Evolutionary conservation across 2,329 filamentous ascomycete genomes (phyloP).

Genomic region (Fusarium sp.): DNA sequence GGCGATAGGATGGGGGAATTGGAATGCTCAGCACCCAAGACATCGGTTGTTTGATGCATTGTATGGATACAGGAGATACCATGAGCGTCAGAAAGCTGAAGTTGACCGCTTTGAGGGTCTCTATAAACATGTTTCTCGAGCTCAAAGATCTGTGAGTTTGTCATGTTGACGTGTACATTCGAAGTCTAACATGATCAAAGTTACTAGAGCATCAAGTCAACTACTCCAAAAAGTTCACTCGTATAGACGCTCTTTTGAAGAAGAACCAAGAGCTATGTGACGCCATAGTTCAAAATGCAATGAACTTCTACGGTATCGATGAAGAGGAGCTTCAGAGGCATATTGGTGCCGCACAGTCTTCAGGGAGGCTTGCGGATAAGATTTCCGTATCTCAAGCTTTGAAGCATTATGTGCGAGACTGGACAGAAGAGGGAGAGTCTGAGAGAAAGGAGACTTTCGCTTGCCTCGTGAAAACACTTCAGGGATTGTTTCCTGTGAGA

Average conservation of each 20-base stretch:
- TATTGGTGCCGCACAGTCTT: slow-evolving; percentile 49
- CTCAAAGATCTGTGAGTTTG: slow-evolving; percentile 43
- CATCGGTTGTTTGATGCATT: slow-evolving; percentile 53
- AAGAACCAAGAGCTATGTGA: slow-evolving; percentile 58
- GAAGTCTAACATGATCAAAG: slow-evolving; percentile 35
- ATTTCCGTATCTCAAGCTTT: slow-evolving; percentile 61
- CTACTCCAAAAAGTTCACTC: slow-evolving; percentile 64
- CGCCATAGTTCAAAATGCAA: slow-evolving; percentile 54
- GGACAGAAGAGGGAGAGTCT: slow-evolving; percentile 57
- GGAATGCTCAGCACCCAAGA: slow-evolving; percentile 50
- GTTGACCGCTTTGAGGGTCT: slow-evolving; percentile 48
- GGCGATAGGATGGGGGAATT: slow-evolving; percentile 42
- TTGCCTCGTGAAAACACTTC: slow-evolving; percentile 49
- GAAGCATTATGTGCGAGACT: slow-evolving; percentile 67
- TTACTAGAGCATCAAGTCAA: slow-evolving; percentile 64
- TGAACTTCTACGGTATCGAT: slow-evolving; percentile 57
- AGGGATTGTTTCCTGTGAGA: slow-evolving; percentile 45
- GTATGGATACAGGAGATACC: slow-evolving; percentile 49
- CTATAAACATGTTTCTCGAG: slow-evolving; percentile 48
- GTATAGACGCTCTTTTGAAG: slow-evolving; percentile 53
- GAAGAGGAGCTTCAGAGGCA: slow-evolving; percentile 56
- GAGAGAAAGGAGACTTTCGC: slow-evolving; percentile 57
- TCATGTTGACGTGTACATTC: fast-evolving
- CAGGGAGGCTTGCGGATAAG: slow-evolving; percentile 53
- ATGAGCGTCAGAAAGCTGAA: slow-evolving; percentile 48